These are phyloP conservation scores for Fusarium torulosum DNA, from an alignment of 2,329 filamentous ascomycete species.

Conservation along the genomic window DNA sequence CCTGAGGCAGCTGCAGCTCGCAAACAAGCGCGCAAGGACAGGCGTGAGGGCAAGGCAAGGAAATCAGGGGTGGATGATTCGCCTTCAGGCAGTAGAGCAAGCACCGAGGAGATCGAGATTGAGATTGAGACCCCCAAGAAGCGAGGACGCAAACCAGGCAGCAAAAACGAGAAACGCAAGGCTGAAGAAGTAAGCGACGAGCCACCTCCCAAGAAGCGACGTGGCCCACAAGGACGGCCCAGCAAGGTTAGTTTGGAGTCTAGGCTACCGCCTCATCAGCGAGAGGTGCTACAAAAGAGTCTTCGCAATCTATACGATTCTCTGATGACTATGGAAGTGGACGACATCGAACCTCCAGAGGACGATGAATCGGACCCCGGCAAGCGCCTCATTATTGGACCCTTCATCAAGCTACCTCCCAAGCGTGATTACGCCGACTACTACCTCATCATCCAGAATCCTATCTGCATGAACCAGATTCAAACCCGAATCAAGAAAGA, in stretches of 20 bases:
- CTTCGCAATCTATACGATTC: constrained; percentile 82
- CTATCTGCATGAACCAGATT: constrained; percentile 97
- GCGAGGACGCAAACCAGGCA: constrained; percentile 83
- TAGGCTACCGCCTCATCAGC: constrained; percentile 75
- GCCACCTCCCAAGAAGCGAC: constrained; percentile 82
- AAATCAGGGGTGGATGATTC: constrained; percentile 72
- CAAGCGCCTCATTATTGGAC: constrained; percentile 88
- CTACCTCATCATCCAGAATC: constrained; percentile 90
- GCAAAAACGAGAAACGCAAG: constrained; percentile 87
- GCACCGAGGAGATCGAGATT: constrained; percentile 79
- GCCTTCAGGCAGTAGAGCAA: constrained; percentile 82
- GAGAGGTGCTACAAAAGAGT: constrained; percentile 82
- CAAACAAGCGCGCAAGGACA: constrained; percentile 87
- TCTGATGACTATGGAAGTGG: constrained; percentile 86
- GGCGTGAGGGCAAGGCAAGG: constrained; percentile 80
- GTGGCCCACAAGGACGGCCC: constrained; percentile 75
- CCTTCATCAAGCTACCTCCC: constrained; percentile 91
- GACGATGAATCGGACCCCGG: constrained; percentile 69
- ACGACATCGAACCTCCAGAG: constrained; percentile 71
- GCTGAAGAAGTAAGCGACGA: constrained; percentile 82
- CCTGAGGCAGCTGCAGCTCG: constrained; percentile 93
- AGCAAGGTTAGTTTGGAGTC: constrained; percentile 66
- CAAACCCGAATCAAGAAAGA: constrained; percentile 95
- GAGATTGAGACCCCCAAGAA: constrained; percentile 76
- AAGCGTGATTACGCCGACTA: constrained; percentile 95